Conservation (phyloP, 2,329 filamentous ascomycete genomes). For the Trichoderma citrinoviride region DNA sequence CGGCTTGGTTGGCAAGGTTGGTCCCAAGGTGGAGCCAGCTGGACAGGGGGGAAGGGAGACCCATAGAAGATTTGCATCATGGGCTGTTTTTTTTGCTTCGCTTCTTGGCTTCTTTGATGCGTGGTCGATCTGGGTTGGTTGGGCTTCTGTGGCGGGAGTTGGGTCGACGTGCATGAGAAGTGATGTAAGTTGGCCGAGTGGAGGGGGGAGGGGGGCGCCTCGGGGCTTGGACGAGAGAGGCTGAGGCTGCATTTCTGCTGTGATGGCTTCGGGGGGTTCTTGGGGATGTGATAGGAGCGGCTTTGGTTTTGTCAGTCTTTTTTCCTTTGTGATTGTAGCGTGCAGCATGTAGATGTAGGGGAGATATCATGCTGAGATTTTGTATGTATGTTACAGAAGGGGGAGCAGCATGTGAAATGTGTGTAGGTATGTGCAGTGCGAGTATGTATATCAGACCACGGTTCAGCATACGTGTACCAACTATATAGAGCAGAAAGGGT, state of each 20-base stretch:
- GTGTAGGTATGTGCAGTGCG: no score
- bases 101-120: neutral
- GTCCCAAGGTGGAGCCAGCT: neutral
- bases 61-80: slow-evolving; percentile 7
- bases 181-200: slow-evolving; percentile 10
- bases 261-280: no score
- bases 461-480: neutral
- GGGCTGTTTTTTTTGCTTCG: neutral
- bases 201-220: no score
- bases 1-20: neutral
- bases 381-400: no score
- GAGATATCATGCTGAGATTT: no score
- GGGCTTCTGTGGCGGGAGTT: slow-evolving; percentile 15
- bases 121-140: slow-evolving; percentile 18
- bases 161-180: neutral
- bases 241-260: neutral
- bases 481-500: neutral
- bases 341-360: no score
- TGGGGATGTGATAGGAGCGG: no score
- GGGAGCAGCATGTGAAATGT: no score
- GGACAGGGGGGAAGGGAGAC: neutral
- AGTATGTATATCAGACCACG: neutral
- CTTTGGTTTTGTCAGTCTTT: no score
- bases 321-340: no score
- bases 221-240: neutral